These are phyloP conservation scores for Candida tetrigidarum DNA, from an alignment of 1,139 yeast species.

Conservation along the genomic window DNA sequence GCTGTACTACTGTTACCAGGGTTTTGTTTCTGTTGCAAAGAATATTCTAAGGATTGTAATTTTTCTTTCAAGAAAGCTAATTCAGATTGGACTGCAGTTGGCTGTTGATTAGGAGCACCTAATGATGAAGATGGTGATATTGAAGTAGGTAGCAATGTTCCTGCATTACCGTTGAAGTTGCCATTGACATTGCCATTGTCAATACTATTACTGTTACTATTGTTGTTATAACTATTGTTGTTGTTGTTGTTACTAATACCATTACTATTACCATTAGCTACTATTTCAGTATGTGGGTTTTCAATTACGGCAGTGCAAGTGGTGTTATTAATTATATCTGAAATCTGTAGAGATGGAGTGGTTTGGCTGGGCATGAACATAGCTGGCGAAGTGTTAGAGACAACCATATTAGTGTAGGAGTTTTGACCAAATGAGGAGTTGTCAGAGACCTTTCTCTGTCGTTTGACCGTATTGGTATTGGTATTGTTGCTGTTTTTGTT, in stretches of 20 bases:
- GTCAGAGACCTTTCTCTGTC: neutral
- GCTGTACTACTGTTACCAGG: neutral
- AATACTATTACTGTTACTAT: no score
- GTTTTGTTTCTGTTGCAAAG: conserved; percentile 8
- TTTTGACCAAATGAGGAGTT: neutral
- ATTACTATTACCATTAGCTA: neutral
- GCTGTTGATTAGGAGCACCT: neutral
- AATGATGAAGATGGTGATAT: no score
- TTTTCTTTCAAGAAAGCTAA: conserved; percentile 22
- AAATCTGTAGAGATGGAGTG: neutral
- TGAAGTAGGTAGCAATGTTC: neutral
- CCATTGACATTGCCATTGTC: no score
- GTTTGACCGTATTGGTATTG: neutral
- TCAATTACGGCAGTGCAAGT: conserved; percentile 1
- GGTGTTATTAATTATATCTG: neutral
- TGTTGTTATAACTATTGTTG: neutral
- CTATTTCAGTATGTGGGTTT: neutral
- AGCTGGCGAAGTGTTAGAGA: no score
- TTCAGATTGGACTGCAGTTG: conserved; percentile 21
- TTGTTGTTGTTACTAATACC: no score
- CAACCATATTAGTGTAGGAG: neutral
- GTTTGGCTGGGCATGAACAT: neutral
- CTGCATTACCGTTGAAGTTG: no score
- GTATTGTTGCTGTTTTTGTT: no score
- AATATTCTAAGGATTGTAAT: conserved; percentile 17